These are phyloP conservation scores for Coelastrella sp. DNA, from an alignment of 139 green algal species.

Conservation along the genomic window DNA sequence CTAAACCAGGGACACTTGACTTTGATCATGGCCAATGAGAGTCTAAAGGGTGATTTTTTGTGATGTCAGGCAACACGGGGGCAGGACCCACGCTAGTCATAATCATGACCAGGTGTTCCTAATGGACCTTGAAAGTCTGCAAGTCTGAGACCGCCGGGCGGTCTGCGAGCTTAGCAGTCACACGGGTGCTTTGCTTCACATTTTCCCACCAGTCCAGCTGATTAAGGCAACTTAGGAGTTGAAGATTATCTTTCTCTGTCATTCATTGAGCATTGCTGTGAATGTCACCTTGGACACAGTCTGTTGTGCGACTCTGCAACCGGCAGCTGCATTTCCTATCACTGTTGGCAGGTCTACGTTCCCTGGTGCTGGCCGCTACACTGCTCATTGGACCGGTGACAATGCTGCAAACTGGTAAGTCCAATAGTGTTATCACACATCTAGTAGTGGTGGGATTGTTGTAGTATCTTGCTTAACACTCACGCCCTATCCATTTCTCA, in stretches of 20 bases:
- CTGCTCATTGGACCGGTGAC: conserved; percentile 59
- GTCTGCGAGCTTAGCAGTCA: too few species aligned
- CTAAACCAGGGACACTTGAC: neutral
- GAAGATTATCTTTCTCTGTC: too few species aligned
- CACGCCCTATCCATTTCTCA: too few species aligned
- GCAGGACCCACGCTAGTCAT: neutral
- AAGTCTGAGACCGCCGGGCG: too few species aligned
- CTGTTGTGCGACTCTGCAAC: neutral
- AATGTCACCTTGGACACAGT: too few species aligned
- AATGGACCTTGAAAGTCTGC: too few species aligned
- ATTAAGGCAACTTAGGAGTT: too few species aligned
- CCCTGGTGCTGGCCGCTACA: conserved; percentile 41
- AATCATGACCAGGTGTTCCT: neutral
- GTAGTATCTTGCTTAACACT: too few species aligned
- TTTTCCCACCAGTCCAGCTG: too few species aligned
- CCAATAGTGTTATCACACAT: neutral
- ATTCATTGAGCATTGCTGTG: too few species aligned
- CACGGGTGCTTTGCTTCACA: too few species aligned
- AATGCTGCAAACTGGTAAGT: conserved; percentile 59
- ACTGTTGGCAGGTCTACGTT: conserved; percentile 48
- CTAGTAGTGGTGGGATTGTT: neutral
- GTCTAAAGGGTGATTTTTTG: too few species aligned
- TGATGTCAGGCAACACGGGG: neutral
- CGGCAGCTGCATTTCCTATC: neutral
- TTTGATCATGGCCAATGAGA: neutral